These are phyloP conservation scores for Phylloporus sp. DNA, from an alignment of 768 basidiomycete species.

Conservation along the genomic window DNA sequence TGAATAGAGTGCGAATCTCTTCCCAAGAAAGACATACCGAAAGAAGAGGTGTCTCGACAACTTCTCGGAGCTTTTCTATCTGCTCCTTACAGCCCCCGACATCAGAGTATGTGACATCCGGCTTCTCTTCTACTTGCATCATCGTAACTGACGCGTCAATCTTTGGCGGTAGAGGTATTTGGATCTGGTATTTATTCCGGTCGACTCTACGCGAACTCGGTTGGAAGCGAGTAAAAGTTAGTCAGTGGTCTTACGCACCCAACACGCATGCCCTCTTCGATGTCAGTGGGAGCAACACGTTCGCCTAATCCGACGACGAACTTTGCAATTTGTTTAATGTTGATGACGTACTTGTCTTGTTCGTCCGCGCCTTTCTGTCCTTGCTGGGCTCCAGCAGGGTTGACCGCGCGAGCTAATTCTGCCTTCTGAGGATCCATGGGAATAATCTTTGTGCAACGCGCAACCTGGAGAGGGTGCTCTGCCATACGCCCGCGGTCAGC, in stretches of 20 bases:
- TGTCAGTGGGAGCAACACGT: slow-evolving; percentile 94
- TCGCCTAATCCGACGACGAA: slow-evolving; percentile 98
- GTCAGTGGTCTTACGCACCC: slow-evolving; percentile 57
- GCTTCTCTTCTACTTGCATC: slow-evolving; percentile 99
- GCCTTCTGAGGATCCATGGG: slow-evolving; percentile 73
- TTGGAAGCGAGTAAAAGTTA: neutral
- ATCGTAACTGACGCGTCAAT: slow-evolving; percentile 99
- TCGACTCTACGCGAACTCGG: slow-evolving; percentile 61
- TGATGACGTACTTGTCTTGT: slow-evolving; percentile 99
- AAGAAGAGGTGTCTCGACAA: slow-evolving; percentile 93
- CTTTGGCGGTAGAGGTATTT: slow-evolving; percentile 97
- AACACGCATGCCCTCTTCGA: slow-evolving; percentile 99
- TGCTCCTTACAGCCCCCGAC: slow-evolving; percentile 99
- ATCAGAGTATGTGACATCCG: slow-evolving; percentile 96
- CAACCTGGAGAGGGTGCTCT: slow-evolving; percentile 94
- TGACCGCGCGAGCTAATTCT: slow-evolving; percentile 73
- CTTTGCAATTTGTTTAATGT: slow-evolving; percentile 99
- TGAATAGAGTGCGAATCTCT: slow-evolving; percentile 11
- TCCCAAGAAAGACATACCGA: slow-evolving; percentile 54
- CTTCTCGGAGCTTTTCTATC: slow-evolving; percentile 97
- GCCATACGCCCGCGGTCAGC: slow-evolving; percentile 90
- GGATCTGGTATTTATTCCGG: slow-evolving; percentile 96
- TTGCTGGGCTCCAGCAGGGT: slow-evolving; percentile 71
- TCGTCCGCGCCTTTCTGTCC: slow-evolving; percentile 97
- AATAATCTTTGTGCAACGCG: slow-evolving; percentile 98